These are phyloP conservation scores for Dissoconium aciculare DNA, from an alignment of 2,329 filamentous ascomycete species.

Conservation along the genomic window DNA sequence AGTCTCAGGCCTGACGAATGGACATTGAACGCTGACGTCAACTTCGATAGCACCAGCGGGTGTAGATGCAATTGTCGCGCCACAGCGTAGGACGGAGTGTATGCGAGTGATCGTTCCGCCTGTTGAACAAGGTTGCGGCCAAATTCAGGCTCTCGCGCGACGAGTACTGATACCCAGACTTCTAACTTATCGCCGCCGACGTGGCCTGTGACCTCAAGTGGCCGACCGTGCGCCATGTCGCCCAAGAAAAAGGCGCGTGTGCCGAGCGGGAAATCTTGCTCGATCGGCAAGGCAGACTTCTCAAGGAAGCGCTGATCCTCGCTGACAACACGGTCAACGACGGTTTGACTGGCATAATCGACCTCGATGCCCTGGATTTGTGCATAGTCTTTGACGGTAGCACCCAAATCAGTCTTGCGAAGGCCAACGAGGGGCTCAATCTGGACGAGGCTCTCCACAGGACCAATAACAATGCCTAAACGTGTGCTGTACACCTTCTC, in stretches of 20 bases:
- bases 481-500: conserved; percentile 83
- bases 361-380: conserved; percentile 72
- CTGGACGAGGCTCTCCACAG: conserved; percentile 76
- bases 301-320: conserved; percentile 90
- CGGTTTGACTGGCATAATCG: conserved; percentile 77
- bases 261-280: conserved; percentile 76
- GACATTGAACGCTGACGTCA: conserved; percentile 87
- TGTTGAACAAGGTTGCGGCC: conserved; percentile 55
- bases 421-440: conserved; percentile 91
- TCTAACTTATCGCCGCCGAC: conserved; percentile 48
- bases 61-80: conserved; percentile 69
- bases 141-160: conserved; percentile 66
- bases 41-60: conserved; percentile 79
- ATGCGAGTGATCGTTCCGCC: conserved; percentile 56
- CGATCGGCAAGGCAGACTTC: conserved; percentile 68
- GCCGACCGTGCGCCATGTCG: conserved; percentile 81
- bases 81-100: conserved; percentile 78
- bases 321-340: conserved; percentile 81
- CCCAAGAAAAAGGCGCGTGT: conserved; percentile 86
- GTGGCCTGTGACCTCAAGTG: conserved; percentile 68
- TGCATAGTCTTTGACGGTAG: conserved; percentile 83
- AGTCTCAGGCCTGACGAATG: conserved; percentile 66
- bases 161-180: conserved; percentile 59
- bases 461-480: conserved; percentile 71
- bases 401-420: conserved; percentile 76